Base-by-base conservation (phyloP, 352 stramenopile species). In the Phytophthora chlamydospora region DNA sequence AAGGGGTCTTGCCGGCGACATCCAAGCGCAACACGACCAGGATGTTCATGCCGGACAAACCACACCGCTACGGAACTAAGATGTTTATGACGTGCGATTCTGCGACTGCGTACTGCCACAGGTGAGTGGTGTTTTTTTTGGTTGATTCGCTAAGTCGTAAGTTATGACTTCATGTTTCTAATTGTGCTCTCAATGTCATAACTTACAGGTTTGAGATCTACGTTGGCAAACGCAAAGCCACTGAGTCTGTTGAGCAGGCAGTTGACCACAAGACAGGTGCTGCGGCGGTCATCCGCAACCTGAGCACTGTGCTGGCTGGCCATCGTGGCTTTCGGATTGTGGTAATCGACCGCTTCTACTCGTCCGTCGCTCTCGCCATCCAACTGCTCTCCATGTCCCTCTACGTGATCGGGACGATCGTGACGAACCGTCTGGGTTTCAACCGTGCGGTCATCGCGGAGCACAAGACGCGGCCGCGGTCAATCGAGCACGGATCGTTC, bases 41-140 rank as follows among this genome's bases (percentile, higher is more conserved):
- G n/a, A 73, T 76, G 57, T 78, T 74, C 27, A 76, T 71, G 49
- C 64, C 47, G 1, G 47, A 59, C 24, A 59, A 66, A 3, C 57
- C 57, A 1, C 57, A 59, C 12, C 41, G 58, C 6, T 68, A 68
- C 51, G 60, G 52, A 12, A 53, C 42, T 3, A 67, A 67, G 13
- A 21, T 67, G 19, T 55, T 68, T 38, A 68, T 68, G 60, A 13
- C 21, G 6, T 58, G 52, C 8, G 60, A 68, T 16, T 54, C 60
- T 0, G 21, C 2, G n/a, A 41, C 31, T 2, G 52, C 45, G 6
- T 63, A 63, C 36, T 61, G 21, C 1, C 21, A 24, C 3, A 3
- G 21, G 21, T 24, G 21, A 1, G 3, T 24, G 21, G 21, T 24
- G 1, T 1, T 24, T 24, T 1, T 36, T 44, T 21, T 51, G 10